A percentile compares a stretch with the other conserved stretches of the same genome.
These are phyloP conservation scores for Elsinoe arachidis DNA, from an alignment of 2,329 filamentous ascomycete species.

Conservation along the genomic window DNA sequence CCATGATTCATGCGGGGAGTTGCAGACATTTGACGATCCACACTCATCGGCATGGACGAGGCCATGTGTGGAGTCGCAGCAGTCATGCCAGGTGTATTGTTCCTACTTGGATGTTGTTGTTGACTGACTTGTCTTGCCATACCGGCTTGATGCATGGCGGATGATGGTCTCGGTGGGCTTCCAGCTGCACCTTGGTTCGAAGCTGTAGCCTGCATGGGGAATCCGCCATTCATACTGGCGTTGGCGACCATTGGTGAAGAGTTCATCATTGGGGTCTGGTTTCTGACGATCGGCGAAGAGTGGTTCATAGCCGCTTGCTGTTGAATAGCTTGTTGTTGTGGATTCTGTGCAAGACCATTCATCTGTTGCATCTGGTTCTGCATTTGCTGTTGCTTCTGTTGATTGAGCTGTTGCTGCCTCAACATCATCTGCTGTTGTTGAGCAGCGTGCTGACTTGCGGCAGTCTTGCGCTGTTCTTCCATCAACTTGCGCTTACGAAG, in stretches of 20 bases:
- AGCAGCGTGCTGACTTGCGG: slow-evolving; percentile 26
- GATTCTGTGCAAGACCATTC: slow-evolving; percentile 20
- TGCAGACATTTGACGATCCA: slow-evolving; percentile 28
- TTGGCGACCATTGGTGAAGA: slow-evolving; percentile 36
- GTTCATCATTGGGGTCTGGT: slow-evolving; percentile 38
- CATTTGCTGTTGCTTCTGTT: slow-evolving; percentile 35
- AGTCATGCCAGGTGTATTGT: slow-evolving; percentile 31
- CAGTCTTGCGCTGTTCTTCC: slow-evolving; percentile 25
- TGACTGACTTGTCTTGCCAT: slow-evolving; percentile 33
- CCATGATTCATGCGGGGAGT: slow-evolving; percentile 29
- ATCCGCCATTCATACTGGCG: slow-evolving; percentile 29
- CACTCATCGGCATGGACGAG: slow-evolving; percentile 22
- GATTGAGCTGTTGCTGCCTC: slow-evolving; percentile 24
- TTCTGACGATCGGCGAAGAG: slow-evolving; percentile 52
- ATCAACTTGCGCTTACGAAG: slow-evolving; percentile 29
- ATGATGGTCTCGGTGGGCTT: slow-evolving; percentile 60
- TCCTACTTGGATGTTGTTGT: slow-evolving; percentile 27
- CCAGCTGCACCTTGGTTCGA: slow-evolving; percentile 57
- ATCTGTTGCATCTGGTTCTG: slow-evolving; percentile 36
- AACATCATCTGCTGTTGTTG: slow-evolving; percentile 39
- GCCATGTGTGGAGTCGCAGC: slow-evolving; percentile 31
- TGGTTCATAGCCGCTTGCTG: slow-evolving; percentile 43
- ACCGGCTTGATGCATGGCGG: slow-evolving; percentile 39
- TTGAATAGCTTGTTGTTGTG: slow-evolving; percentile 35
- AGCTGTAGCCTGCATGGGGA: slow-evolving; percentile 49